These are phyloP conservation scores for Posidonia australis DNA, from an alignment of 106 monocot genomes.

Conservation along the genomic window DNA sequence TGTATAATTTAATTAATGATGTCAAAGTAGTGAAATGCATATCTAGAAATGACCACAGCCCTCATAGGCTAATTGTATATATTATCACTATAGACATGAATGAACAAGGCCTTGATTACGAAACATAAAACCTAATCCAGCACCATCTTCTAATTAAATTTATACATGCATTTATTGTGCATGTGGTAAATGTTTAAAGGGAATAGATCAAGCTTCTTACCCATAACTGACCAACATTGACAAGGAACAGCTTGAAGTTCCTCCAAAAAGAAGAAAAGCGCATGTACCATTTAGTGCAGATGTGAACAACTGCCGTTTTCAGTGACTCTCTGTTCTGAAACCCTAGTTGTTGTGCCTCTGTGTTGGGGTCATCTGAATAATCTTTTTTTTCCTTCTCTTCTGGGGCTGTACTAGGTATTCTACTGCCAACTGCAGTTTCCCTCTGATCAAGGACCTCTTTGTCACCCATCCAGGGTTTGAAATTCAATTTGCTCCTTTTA, in stretches of 20 bases:
- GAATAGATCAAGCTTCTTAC: conserved; percentile 35
- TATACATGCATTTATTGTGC: too few relatives aligned
- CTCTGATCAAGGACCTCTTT: conserved; percentile 56
- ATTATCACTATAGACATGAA: too few relatives aligned
- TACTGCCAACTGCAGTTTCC: conserved; percentile 28
- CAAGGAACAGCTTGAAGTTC: conserved; percentile 22
- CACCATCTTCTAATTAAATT: too few relatives aligned
- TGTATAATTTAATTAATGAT: too few relatives aligned
- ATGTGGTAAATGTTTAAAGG: not conserved
- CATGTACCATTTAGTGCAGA: conserved; percentile 34
- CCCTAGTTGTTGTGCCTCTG: conserved; percentile 14
- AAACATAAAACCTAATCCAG: not conserved
- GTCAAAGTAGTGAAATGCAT: too few relatives aligned
- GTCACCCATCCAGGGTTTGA: conserved; percentile 64
- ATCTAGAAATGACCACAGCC: too few relatives aligned
- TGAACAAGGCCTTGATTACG: too few relatives aligned
- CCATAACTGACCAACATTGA: conserved; percentile 31
- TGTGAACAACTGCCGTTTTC: conserved; percentile 36
- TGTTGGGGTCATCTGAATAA: not conserved
- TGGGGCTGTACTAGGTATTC: conserved; percentile 4
- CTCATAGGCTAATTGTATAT: too few relatives aligned
- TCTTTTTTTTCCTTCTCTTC: conserved; percentile 24
- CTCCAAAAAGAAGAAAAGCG: conserved; percentile 37
- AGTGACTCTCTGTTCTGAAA: conserved; percentile 37
- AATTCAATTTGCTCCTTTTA: conserved; percentile 54